Conservation (phyloP, 495 filamentous ascomycete species). For the Rusavskia elegans region DNA sequence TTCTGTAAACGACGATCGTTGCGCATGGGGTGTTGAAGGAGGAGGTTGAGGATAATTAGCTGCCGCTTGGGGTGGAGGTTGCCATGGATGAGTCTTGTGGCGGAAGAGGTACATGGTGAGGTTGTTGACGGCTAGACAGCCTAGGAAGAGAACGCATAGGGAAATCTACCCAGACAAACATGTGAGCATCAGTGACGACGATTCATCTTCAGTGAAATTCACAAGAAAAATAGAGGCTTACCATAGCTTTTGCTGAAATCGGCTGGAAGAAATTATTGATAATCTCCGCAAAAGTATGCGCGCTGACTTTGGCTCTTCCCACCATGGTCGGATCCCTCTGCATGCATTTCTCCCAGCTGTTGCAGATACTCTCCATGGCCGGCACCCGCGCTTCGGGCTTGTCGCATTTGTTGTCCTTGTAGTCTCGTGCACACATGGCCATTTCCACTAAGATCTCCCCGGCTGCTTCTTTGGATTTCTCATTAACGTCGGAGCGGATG, state of each 20-base stretch:
- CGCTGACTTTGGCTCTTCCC: constrained; percentile 48
- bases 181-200: no score
- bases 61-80: constrained; percentile 8
- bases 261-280: constrained; percentile 57
- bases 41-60: not conserved
- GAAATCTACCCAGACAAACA: constrained; percentile 24
- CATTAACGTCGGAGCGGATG: constrained; percentile 60
- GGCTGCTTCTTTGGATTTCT: constrained; percentile 46
- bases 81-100: constrained; percentile 15
- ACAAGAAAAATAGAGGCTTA: no score
- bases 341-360: constrained; percentile 79
- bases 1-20: not conserved
- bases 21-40: not conserved
- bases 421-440: constrained; percentile 49
- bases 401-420: constrained; percentile 55
- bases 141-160: constrained; percentile 36
- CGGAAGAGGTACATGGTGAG: constrained; percentile 34
- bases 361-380: constrained; percentile 55
- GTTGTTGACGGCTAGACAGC: constrained; percentile 39
- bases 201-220: no score
- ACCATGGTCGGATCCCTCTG: constrained; percentile 50
- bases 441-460: constrained; percentile 57
- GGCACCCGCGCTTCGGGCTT: constrained; percentile 41
- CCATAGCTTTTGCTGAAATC: constrained; percentile 58
- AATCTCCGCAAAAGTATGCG: constrained; percentile 69